Evolutionary conservation across 306 rosid genomes (phyloP).

Genomic region (Lithocarpus polystachyus): DNA sequence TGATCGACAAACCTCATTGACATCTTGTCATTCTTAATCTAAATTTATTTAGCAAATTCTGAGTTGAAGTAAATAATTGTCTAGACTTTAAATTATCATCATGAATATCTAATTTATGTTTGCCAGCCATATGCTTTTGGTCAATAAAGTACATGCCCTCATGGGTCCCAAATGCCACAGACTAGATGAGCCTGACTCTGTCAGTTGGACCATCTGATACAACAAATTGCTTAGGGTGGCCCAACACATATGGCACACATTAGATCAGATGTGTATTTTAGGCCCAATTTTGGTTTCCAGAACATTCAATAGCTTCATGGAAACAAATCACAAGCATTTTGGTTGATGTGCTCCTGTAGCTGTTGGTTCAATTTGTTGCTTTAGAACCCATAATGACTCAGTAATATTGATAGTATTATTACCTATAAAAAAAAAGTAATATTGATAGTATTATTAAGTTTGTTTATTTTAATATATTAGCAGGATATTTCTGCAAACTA

Average conservation of each 20-base stretch:
- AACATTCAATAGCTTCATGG: neutral
- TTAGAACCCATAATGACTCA: conserved; percentile 24
- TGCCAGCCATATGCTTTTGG: neutral
- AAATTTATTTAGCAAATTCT: neutral
- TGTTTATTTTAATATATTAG: neutral
- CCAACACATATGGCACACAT: neutral
- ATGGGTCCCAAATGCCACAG: neutral
- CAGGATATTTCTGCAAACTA: neutral
- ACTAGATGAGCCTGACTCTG: neutral
- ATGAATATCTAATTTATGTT: neutral
- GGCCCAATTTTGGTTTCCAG: neutral
- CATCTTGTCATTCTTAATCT: neutral
- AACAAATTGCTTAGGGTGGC: neutral
- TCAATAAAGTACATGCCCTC: neutral
- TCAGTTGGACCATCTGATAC: neutral
- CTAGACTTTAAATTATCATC: neutral
- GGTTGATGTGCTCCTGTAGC: neutral
- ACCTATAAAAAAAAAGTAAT: too few species aligned
- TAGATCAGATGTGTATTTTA: neutral
- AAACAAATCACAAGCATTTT: neutral
- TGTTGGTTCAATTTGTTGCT: neutral
- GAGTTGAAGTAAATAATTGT: neutral
- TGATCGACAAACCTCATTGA: neutral
- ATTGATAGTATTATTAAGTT: neutral
- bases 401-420: neutral